Evolutionary conservation across 208 protist species (phyloP).

Genomic region (Baffinella frigidus): DNA sequence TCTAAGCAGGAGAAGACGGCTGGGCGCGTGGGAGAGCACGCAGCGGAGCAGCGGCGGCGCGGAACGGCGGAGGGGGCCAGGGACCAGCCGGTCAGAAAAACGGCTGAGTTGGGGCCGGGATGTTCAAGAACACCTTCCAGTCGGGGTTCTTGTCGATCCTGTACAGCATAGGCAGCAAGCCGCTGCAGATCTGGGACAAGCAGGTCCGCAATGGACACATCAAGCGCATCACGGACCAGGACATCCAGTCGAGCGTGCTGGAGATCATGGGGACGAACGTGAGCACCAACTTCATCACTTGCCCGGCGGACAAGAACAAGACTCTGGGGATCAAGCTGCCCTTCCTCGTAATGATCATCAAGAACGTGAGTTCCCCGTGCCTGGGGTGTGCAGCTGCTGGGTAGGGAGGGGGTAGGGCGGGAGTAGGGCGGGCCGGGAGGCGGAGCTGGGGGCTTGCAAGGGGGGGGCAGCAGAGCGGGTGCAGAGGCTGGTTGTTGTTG

Average conservation of each 20-base stretch:
- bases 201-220: conserved; percentile 94
- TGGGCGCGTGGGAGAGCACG: no score
- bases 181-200: conserved; percentile 97
- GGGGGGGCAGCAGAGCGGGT: no score
- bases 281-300: conserved; percentile 95
- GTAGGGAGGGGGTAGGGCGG: not conserved
- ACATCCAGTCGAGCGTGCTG: conserved; percentile 97
- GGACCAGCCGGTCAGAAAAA: no score
- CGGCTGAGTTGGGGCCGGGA: no score
- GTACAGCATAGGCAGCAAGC: conserved; percentile 96
- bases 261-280: conserved; percentile 98
- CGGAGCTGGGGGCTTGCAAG: not conserved
- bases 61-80: no score
- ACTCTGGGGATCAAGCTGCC: conserved; percentile 99
- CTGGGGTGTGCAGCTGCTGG: not conserved
- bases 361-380: conserved; percentile 22
- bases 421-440: no score
- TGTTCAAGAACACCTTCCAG: conserved; percentile 99
- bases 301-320: conserved; percentile 90
- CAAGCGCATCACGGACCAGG: conserved; percentile 98
- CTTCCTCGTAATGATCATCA: conserved; percentile 83
- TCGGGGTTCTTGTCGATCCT: conserved; percentile 97
- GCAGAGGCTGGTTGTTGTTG: not conserved
- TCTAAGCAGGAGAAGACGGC: no score
- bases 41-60: no score